These are phyloP conservation scores for Lophium mytilinum DNA, from an alignment of 495 filamentous ascomycete species.

Conservation along the genomic window DNA sequence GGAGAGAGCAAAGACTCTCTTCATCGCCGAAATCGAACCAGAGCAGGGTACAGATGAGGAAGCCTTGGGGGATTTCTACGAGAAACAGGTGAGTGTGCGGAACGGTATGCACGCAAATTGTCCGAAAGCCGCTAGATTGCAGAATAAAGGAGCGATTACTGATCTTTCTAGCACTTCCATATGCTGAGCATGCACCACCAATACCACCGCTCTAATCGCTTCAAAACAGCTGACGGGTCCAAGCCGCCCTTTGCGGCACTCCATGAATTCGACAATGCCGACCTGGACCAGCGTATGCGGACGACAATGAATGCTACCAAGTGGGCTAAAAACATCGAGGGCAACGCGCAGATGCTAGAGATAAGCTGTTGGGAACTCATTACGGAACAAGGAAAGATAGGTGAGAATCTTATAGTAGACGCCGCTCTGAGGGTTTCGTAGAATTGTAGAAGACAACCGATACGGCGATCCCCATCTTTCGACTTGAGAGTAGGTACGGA, in stretches of 20 bases:
- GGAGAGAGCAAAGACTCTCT: neutral
- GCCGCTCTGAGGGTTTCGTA: too few species aligned
- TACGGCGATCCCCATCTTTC: too few species aligned
- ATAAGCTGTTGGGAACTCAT: neutral
- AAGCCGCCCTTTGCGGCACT: conserved; percentile 7
- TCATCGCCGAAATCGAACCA: conserved; percentile 5
- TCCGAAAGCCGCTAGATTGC: too few species aligned
- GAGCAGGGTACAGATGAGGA: conserved; percentile 42
- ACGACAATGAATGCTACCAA: conserved; percentile 2
- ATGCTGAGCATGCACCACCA: conserved; percentile 12
- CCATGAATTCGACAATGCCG: conserved; percentile 8
- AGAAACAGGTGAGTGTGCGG: conserved; percentile 51
- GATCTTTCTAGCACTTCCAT: conserved; percentile 6
- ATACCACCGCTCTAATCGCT: conserved; percentile 15
- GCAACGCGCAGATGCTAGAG: neutral
- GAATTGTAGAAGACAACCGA: too few species aligned
- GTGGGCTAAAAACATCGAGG: neutral
- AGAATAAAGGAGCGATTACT: too few species aligned
- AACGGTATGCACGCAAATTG: neutral
- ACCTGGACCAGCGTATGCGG: neutral
- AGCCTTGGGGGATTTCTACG: conserved; percentile 49
- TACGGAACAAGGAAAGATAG: conserved; percentile 3
- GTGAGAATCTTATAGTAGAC: neutral
- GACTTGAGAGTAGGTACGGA: too few species aligned
- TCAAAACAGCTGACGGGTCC: conserved; percentile 4